These are phyloP conservation scores for Acanthamoeba lenticulata DNA, from an alignment of 208 protist genomes.

Conservation along the genomic window DNA sequence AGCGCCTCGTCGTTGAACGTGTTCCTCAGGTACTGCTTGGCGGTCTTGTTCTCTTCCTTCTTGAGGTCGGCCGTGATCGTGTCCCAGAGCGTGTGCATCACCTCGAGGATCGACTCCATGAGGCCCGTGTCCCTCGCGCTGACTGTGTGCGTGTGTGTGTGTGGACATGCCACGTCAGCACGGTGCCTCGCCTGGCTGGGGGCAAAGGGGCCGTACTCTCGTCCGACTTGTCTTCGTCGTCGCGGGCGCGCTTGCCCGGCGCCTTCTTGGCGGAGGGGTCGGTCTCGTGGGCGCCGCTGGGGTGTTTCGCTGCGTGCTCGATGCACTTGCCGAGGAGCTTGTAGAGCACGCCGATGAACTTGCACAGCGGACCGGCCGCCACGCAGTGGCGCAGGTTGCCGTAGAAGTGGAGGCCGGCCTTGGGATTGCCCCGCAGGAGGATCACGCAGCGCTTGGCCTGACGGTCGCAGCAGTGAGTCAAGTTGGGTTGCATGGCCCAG, in stretches of 20 bases:
- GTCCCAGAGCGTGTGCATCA: not conserved
- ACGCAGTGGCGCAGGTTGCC: not conserved
- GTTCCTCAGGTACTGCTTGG: not conserved
- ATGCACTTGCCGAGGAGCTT: slow-evolving; percentile 2
- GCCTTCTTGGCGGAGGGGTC: too few species aligned
- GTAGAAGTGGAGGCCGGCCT: not conserved
- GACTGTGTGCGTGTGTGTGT: not conserved
- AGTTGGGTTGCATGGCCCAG: not conserved
- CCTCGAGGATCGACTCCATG: not conserved
- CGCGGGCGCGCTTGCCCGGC: not conserved
- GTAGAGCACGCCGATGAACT: slow-evolving; percentile 24
- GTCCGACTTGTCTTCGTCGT: not conserved
- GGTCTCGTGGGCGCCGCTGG: not conserved
- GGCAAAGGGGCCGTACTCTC: not conserved
- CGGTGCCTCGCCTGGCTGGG: not conserved
- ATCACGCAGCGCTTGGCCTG: slow-evolving; percentile 29
- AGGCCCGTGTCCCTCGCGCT: not conserved
- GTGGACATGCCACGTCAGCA: not conserved
- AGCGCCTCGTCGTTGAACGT: not conserved
- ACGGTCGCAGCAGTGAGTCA: not conserved
- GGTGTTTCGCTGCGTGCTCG: not conserved
- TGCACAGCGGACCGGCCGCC: not conserved
- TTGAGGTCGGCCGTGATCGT: not conserved
- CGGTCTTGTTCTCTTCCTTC: slow-evolving; percentile 22
- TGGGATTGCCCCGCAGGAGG: not conserved